These are phyloP conservation scores for Pachysandra terminalis DNA, from an alignment of 164 flowering plant genomes.

Conservation along the genomic window DNA sequence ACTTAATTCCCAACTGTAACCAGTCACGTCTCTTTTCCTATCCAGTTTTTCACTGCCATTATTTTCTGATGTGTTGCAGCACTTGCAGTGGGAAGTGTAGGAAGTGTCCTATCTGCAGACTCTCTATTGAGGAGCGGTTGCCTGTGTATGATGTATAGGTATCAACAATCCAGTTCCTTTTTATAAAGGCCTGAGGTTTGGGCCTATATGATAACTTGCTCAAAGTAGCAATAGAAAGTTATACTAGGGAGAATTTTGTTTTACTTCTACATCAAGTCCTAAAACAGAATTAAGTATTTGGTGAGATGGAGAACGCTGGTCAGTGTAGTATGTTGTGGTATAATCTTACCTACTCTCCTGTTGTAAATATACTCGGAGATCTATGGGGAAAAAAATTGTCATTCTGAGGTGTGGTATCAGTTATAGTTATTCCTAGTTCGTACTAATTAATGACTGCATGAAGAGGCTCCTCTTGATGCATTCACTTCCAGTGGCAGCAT, in stretches of 20 bases:
- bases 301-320: background rate
- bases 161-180: background rate
- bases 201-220: background rate
- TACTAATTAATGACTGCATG: too few species aligned
- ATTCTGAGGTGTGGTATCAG: too few species aligned
- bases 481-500: too few species aligned
- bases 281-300: background rate
- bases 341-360: too few species aligned
- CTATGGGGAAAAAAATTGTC: too few species aligned
- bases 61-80: conserved; percentile 34
- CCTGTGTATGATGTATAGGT: conserved; percentile 86
- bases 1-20: background rate
- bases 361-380: too few species aligned
- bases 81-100: conserved; percentile 77
- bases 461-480: too few species aligned
- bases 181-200: background rate
- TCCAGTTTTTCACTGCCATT: background rate
- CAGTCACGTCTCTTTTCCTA: background rate
- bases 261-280: too few species aligned
- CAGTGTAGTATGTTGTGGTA: too few species aligned
- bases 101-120: conserved; percentile 86
- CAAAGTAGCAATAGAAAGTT: too few species aligned
- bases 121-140: conserved; percentile 64
- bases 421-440: too few species aligned
- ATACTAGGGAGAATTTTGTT: too few species aligned